Evolutionary conservation across 805 yeast genomes (phyloP).

Genomic region (Candida multigemmis): DNA sequence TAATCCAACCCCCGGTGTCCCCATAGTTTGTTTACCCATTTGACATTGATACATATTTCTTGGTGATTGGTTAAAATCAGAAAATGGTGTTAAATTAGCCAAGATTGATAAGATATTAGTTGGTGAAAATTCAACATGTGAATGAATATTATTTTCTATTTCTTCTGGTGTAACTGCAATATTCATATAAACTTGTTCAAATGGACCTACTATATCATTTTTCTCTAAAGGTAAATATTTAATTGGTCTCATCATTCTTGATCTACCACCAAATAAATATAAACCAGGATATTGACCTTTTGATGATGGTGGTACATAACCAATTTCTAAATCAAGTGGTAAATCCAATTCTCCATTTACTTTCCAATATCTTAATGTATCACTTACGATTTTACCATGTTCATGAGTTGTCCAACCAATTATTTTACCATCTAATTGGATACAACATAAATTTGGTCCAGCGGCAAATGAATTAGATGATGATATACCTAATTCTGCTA

Average conservation of each 20-base stretch:
- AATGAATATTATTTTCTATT: constrained; percentile 69
- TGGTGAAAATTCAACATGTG: constrained; percentile 92
- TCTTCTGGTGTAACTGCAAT: constrained; percentile 92
- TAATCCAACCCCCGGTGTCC: constrained; percentile 97
- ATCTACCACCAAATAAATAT: constrained; percentile 80
- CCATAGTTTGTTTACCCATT: constrained; percentile 99
- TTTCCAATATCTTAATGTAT: constrained; percentile 87
- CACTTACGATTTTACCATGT: constrained; percentile 79
- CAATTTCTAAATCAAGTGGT: constrained; percentile 84
- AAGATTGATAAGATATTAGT: constrained; percentile 89
- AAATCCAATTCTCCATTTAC: constrained; percentile 71
- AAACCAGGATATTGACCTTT: constrained; percentile 98
- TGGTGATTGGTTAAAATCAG: constrained; percentile 98
- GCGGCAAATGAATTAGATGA: constrained; percentile 76
- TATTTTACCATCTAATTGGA: constrained; percentile 86
- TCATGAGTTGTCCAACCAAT: constrained; percentile 92
- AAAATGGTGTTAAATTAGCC: constrained; percentile 95
- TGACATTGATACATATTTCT: constrained; percentile 99
- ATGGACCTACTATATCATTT: constrained; percentile 88
- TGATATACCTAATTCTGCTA: constrained; percentile 69
- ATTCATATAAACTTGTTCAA: constrained; percentile 95
- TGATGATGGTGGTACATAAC: constrained; percentile 91
- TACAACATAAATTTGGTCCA: constrained; percentile 83
- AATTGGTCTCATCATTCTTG: constrained; percentile 95
- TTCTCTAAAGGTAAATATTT: constrained; percentile 80